phyloP scores from a whole-genome alignment of 257 asterid species.

The Petunia secreta region DNA sequence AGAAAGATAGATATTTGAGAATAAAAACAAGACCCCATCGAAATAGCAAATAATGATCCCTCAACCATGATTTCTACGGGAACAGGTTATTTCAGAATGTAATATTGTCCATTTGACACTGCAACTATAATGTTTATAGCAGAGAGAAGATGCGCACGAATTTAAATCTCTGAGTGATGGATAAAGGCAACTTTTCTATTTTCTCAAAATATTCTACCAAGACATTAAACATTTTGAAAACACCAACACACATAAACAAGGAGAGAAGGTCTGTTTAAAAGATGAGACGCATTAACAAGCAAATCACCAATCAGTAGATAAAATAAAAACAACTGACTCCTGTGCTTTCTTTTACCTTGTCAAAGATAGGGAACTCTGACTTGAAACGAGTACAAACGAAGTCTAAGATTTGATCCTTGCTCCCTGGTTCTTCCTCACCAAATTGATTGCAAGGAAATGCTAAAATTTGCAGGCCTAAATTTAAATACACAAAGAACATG shows the following conservation, averaged over 20 bases:
- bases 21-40: background rate
- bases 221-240: background rate
- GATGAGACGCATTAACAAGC: background rate
- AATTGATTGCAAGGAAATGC: conserved; percentile 97
- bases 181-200: background rate
- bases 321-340: background rate
- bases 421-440: conserved; percentile 89
- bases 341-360: conserved; percentile 49
- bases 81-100: background rate
- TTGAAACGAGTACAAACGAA: conserved; percentile 78
- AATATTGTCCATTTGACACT: background rate
- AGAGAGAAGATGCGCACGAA: background rate
- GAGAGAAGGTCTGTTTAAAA: background rate
- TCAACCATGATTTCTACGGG: background rate
- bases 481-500: background rate
- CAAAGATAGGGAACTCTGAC: conserved; percentile 73
- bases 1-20: conserved; percentile 10
- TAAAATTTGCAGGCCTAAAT: conserved; percentile 70
- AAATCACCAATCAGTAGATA: background rate
- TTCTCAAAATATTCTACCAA: background rate
- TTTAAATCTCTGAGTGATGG: background rate
- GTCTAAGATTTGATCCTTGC: conserved; percentile 61
- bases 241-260: background rate
- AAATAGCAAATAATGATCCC: background rate
- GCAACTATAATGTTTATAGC: background rate